Percentiles rank a stretch among this genome's conserved stretches.
Evolutionary conservation across 768 basidiomycete genomes (phyloP).

Genomic region (Panaeolus cyanescens): DNA sequence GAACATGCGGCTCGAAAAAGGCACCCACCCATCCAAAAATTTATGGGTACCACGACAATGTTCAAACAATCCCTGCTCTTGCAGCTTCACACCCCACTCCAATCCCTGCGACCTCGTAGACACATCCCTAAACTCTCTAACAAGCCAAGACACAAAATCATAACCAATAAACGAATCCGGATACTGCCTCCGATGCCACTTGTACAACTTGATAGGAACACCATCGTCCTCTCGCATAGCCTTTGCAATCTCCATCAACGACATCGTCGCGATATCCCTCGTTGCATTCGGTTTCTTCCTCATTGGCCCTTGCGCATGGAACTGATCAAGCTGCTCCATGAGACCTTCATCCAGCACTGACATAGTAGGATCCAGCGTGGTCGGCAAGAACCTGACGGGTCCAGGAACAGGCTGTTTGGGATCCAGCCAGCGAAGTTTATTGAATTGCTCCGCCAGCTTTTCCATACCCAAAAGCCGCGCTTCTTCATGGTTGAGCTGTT

Average conservation of each 20-base stretch:
- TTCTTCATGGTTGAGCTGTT: conserved; percentile 84
- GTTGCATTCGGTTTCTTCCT: conserved; percentile 83
- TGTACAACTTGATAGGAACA: conserved; percentile 79
- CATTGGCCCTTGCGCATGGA: conserved; percentile 73
- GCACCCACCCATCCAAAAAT: conserved; percentile 82
- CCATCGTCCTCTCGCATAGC: conserved; percentile 87
- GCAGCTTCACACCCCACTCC: conserved; percentile 76
- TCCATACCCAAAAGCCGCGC: conserved; percentile 88
- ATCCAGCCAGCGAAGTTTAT: conserved; percentile 78
- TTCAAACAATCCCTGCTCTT: conserved; percentile 83
- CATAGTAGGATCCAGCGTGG: conserved; percentile 80
- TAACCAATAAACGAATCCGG: conserved; percentile 86
- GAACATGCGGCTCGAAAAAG: not conserved
- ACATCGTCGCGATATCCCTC: conserved; percentile 68
- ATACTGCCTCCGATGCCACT: conserved; percentile 78
- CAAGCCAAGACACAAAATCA: conserved; percentile 89
- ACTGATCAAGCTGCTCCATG: conserved; percentile 78
- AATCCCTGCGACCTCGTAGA: conserved; percentile 77
- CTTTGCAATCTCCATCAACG: conserved; percentile 66
- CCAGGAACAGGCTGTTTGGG: conserved; percentile 54
- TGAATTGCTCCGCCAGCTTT: conserved; percentile 87
- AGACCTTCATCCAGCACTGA: conserved; percentile 80
- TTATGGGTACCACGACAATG: conserved; percentile 79
- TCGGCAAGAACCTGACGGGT: conserved; percentile 78
- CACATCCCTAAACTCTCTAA: conserved; percentile 89